Evolutionary conservation across 495 filamentous ascomycete genomes (phyloP), one percentile per base, ranked within the genome.

Genomic region (Cercophora newfieldiana): DNA sequence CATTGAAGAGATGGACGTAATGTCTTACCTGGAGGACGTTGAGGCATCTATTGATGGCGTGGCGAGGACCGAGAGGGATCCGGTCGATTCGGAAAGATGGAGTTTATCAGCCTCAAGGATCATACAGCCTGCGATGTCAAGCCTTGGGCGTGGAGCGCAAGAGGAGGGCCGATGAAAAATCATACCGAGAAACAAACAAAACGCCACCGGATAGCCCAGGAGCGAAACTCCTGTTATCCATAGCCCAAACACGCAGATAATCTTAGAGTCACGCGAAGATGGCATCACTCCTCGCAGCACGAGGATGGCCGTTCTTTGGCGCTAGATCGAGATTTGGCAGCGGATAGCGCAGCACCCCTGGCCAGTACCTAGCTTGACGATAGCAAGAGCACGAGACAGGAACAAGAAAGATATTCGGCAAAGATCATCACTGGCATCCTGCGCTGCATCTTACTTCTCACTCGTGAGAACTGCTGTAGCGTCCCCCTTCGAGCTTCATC

Each of bases 361-460:
- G 64, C 66, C 68, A 76, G 73, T 75, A 78, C 78, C 81, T 86
- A 86, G 84, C 84, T 84, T 84, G 74, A 82, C 82, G 82, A 84
- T 86, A 86, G 84, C 82, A 84, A 83, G 81, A 78, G 79, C 78
- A 78, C 76, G 78, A 82, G 79, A 78, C 75, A 81, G 75, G 72
- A 78, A 78, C 75, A 78, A 81, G 68, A 77, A 66, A 72, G 66
- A 66, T 44, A 75, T 72, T 73, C 71, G 72, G 67, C 74, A 73
- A 69, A 69, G 68, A 56, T 68, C 65, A 69, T 68, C 68, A 61
- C 69, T 73, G 68, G 75, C 67, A 67, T 64, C 57, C 66, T 69
- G 68, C 71, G 68, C 74, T 75, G 72, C 74, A 71, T 66, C 67
- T 63, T 71, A 66, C 63, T 75, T 71, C 69, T 69, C 70, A 67